These are phyloP conservation scores for Evernia prunastri DNA, from an alignment of 495 filamentous ascomycete genomes.

Conservation along the genomic window DNA sequence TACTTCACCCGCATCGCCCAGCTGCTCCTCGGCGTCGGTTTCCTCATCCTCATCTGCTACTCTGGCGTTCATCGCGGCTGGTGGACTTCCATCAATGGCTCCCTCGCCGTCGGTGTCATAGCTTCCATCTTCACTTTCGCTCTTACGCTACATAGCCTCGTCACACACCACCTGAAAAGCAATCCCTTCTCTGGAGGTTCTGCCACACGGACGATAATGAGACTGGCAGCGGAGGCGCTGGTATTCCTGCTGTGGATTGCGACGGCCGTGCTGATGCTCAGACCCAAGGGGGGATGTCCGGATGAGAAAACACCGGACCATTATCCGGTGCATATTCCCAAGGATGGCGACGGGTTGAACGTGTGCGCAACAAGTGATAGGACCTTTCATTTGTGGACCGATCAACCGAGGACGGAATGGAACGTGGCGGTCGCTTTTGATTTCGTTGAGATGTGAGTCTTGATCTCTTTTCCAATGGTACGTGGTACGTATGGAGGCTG, in stretches of 20 bases:
- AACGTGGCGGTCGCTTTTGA: conserved; percentile 13
- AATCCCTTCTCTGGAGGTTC: conserved; percentile 23
- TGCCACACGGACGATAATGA: conserved; percentile 12
- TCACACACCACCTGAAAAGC: conserved; percentile 20
- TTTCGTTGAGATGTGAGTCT: conserved; percentile 25
- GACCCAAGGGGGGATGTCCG: conserved; percentile 16
- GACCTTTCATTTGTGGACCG: not conserved
- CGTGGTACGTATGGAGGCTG: not conserved
- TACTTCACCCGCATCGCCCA: conserved; percentile 26
- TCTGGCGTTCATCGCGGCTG: conserved; percentile 25
- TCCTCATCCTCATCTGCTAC: conserved; percentile 26
- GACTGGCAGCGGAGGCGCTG: conserved; percentile 16
- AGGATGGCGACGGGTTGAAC: not conserved
- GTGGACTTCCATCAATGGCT: conserved; percentile 26
- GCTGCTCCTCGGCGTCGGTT: conserved; percentile 20
- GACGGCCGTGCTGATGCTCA: conserved; percentile 21
- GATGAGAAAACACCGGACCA: not conserved
- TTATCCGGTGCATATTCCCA: not conserved
- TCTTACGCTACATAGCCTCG: conserved; percentile 17
- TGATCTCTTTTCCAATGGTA: not conserved
- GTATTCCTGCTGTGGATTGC: conserved; percentile 27
- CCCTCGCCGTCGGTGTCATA: conserved; percentile 27
- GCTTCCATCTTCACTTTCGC: conserved; percentile 23
- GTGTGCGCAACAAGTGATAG: not conserved
- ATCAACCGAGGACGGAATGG: conserved; percentile 21